Evolutionary conservation across 2,329 filamentous ascomycete genomes (phyloP).

Genomic region (Coniochaeta sp.): DNA sequence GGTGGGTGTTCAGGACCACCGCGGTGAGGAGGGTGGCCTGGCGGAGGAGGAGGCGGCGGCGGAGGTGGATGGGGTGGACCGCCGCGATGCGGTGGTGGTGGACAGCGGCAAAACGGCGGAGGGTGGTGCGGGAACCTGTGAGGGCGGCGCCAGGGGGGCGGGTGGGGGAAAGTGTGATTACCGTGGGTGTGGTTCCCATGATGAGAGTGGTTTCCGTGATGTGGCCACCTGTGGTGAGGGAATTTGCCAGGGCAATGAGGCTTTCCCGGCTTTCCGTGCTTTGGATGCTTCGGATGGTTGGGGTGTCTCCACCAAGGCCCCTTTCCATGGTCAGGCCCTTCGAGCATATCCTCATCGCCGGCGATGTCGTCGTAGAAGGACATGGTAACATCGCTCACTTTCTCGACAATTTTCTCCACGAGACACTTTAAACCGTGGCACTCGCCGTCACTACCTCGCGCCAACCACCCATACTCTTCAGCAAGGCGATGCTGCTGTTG

Average conservation of each 20-base stretch:
- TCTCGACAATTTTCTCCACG: slow-evolving; percentile 28
- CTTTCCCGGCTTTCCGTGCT: slow-evolving; percentile 9
- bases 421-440: slow-evolving; percentile 37
- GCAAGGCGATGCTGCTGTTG: slow-evolving; percentile 32
- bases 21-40: slow-evolving; percentile 9
- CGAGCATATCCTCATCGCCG: slow-evolving; percentile 4
- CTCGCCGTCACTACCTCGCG: slow-evolving; percentile 11
- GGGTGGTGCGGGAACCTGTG: slow-evolving; percentile 14
- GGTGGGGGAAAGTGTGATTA: slow-evolving; percentile 17
- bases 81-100: slow-evolving; percentile 15
- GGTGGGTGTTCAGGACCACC: slow-evolving; percentile 6
- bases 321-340: slow-evolving; percentile 11
- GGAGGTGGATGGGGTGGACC: slow-evolving; percentile 16
- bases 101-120: slow-evolving; percentile 20
- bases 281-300: slow-evolving; percentile 10
- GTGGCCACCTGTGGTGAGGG: slow-evolving; percentile 8
- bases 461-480: slow-evolving; percentile 22
- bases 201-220: slow-evolving; percentile 8
- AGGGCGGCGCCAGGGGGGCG: slow-evolving; percentile 9
- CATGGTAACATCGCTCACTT: slow-evolving; percentile 27
- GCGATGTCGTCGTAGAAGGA: slow-evolving; percentile 21
- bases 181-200: slow-evolving; percentile 16
- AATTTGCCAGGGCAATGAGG: background rate
- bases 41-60: slow-evolving; percentile 19
- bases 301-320: slow-evolving; percentile 5